These are phyloP conservation scores for Diaporthe capsici DNA, from an alignment of 2,329 filamentous ascomycete species.

Conservation along the genomic window DNA sequence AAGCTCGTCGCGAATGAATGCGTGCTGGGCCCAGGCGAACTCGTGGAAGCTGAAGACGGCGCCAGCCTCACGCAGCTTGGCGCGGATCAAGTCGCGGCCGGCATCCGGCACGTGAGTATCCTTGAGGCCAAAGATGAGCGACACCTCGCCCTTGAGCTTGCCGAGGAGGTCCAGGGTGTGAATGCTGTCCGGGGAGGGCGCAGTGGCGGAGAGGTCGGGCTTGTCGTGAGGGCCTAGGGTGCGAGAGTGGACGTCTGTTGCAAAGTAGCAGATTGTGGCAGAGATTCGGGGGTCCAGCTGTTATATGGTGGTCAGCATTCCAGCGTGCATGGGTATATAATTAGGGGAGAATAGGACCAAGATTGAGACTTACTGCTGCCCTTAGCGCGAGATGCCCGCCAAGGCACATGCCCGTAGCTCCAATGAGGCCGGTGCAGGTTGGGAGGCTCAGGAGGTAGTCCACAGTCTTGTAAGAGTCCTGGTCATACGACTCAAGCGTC, in stretches of 20 bases:
- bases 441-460: constrained; percentile 78
- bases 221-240: constrained; percentile 75
- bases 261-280: constrained; percentile 89
- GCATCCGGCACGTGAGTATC: constrained; percentile 90
- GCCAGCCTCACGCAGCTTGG: constrained; percentile 82
- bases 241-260: constrained; percentile 87
- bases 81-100: constrained; percentile 86
- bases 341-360: not conserved
- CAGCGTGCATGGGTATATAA: not conserved
- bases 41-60: constrained; percentile 87
- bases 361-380: constrained; percentile 60
- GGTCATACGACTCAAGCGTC: constrained; percentile 89
- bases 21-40: constrained; percentile 93
- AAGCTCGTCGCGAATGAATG: constrained; percentile 93
- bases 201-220: constrained; percentile 61
- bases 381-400: constrained; percentile 86
- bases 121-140: constrained; percentile 92
- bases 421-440: constrained; percentile 86
- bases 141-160: constrained; percentile 69
- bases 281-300: constrained; percentile 81
- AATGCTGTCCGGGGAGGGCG: constrained; percentile 49
- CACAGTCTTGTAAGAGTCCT: constrained; percentile 78
- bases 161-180: constrained; percentile 44
- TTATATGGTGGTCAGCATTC: constrained; percentile 33
- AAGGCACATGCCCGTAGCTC: constrained; percentile 90